Evolutionary conservation across 352 stramenopile species (phyloP).

Genomic region (Aphanomyces astaci): DNA sequence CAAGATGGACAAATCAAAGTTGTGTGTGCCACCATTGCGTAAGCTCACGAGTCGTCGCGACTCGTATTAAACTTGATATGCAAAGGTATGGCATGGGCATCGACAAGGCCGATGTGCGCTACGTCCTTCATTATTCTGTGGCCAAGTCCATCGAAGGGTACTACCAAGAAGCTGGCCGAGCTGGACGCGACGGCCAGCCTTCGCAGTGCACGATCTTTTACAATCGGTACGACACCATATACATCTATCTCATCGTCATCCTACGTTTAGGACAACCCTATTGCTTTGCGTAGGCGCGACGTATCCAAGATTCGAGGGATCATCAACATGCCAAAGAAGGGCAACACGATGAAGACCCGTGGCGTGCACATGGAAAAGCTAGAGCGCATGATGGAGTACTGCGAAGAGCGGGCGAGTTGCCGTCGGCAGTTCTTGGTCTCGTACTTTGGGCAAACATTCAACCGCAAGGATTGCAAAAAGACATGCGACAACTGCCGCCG

Average conservation of each 20-base stretch:
- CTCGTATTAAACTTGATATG: not conserved
- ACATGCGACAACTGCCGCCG: slow-evolving; percentile 24
- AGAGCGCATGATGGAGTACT: slow-evolving; percentile 22
- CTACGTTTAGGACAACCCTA: too few species aligned
- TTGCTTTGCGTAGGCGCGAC: slow-evolving; percentile 20
- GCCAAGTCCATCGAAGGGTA: slow-evolving; percentile 25
- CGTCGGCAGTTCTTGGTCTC: slow-evolving; percentile 10
- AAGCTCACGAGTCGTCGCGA: not conserved
- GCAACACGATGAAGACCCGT: slow-evolving; percentile 14
- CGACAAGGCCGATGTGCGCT: slow-evolving; percentile 24
- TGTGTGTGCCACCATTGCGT: slow-evolving; percentile 22
- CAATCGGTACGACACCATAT: not conserved
- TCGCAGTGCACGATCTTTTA: slow-evolving; percentile 22
- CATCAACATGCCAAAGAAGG: slow-evolving; percentile 26
- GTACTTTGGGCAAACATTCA: slow-evolving; percentile 22
- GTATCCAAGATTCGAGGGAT: slow-evolving; percentile 17
- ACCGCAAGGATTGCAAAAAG: slow-evolving; percentile 6
- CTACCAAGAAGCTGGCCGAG: slow-evolving; percentile 23
- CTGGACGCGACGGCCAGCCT: slow-evolving; percentile 14
- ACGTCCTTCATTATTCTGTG: slow-evolving; percentile 24
- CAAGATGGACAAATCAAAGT: slow-evolving; percentile 19
- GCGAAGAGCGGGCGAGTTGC: slow-evolving; percentile 17
- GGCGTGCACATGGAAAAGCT: slow-evolving; percentile 22
- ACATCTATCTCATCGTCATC: not conserved
- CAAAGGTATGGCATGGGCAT: slow-evolving; percentile 24